A percentile compares a stretch with the other conserved stretches of the same genome.
These are phyloP conservation scores for Psidium guajava DNA, from an alignment of 345 rosid species.

Conservation along the genomic window DNA sequence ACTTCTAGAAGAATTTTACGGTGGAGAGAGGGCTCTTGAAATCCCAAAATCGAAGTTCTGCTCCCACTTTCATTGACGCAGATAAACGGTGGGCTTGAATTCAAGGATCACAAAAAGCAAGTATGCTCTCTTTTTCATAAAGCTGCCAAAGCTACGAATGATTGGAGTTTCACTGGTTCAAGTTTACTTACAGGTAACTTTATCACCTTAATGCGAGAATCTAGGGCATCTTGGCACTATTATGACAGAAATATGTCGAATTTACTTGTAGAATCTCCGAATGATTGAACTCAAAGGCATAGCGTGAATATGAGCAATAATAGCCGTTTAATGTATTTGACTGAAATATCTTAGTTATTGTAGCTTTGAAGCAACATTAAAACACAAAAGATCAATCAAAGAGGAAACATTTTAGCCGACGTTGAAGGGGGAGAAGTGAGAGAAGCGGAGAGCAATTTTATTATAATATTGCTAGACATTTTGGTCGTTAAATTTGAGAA, in stretches of 20 bases:
- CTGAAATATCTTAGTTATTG: neutral
- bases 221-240: neutral
- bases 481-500: neutral
- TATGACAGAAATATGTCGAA: neutral
- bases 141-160: neutral
- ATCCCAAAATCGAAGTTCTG: neutral
- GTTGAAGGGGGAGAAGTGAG: neutral
- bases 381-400: neutral
- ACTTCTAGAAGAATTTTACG: neutral
- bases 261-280: neutral
- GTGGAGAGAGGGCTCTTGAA: neutral
- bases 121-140: neutral
- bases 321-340: neutral
- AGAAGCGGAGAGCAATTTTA: neutral
- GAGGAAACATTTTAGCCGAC: neutral
- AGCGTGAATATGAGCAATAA: neutral
- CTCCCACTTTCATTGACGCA: neutral
- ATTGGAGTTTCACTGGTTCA: neutral
- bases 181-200: neutral
- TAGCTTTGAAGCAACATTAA: neutral
- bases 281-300: neutral
- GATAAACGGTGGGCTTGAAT: neutral
- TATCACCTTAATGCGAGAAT: neutral
- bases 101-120: neutral
- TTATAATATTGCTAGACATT: neutral